Conservation (phyloP, 805 yeast genomes). For the Cyberlindnera mrakii region DNA sequence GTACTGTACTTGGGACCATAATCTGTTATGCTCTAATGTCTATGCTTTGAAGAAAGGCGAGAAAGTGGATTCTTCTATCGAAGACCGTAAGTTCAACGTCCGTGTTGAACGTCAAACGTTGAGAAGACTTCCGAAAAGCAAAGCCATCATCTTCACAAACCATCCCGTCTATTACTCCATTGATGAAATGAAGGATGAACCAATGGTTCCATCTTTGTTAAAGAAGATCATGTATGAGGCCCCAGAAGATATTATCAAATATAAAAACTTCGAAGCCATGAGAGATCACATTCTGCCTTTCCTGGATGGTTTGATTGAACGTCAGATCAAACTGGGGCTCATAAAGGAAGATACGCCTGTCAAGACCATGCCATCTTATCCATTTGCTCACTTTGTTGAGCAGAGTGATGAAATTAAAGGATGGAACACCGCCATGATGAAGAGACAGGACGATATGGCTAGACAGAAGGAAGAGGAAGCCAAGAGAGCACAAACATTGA, state of each 20-base stretch:
- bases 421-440: slow-evolving; percentile 30
- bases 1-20: slow-evolving; percentile 72
- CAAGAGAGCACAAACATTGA: neutral
- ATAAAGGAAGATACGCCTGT: slow-evolving; percentile 51
- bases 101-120: slow-evolving; percentile 71
- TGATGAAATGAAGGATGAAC: slow-evolving; percentile 79
- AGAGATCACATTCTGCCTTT: slow-evolving; percentile 56
- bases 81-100: slow-evolving; percentile 52
- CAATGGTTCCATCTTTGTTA: slow-evolving; percentile 61
- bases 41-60: slow-evolving; percentile 44
- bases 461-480: slow-evolving; percentile 10
- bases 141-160: slow-evolving; percentile 66
- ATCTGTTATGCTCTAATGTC: slow-evolving; percentile 48
- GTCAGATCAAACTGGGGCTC: slow-evolving; percentile 53
- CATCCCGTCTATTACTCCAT: slow-evolving; percentile 75
- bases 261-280: slow-evolving; percentile 53
- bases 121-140: slow-evolving; percentile 56
- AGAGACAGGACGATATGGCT: slow-evolving; percentile 20
- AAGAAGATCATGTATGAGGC: slow-evolving; percentile 60
- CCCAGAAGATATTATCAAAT: slow-evolving; percentile 58
- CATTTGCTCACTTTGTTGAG: slow-evolving; percentile 52
- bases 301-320: slow-evolving; percentile 47
- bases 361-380: slow-evolving; percentile 53
- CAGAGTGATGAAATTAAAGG: slow-evolving; percentile 33
- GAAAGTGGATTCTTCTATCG: slow-evolving; percentile 36